Percentiles rank a stretch among this genome's conserved stretches.
Evolutionary conservation across 306 rosid genomes (phyloP).

Genomic region (Dryas alaskensis): DNA sequence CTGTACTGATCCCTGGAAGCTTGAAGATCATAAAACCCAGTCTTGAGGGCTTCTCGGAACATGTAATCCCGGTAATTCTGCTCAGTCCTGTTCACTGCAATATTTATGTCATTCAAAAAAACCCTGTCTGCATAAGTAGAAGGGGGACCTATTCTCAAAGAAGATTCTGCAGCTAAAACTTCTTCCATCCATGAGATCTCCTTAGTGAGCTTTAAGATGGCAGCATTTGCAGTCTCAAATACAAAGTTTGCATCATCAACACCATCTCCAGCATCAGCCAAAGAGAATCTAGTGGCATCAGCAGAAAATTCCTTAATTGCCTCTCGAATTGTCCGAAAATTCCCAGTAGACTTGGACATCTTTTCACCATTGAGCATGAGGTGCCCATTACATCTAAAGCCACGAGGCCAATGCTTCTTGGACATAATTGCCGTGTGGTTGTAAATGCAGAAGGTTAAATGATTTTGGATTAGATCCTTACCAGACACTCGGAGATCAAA

Average conservation of each 20-base stretch:
- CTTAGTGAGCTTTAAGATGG: constrained; percentile 76
- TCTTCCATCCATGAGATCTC: constrained; percentile 87
- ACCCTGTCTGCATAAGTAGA: constrained; percentile 77
- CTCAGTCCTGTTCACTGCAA: constrained; percentile 75
- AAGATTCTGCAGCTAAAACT: constrained; percentile 51
- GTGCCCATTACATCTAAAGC: constrained; percentile 87
- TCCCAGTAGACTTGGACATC: constrained; percentile 92
- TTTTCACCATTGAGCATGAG: constrained; percentile 83
- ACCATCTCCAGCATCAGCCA: constrained; percentile 98
- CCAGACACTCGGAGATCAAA: constrained; percentile 91
- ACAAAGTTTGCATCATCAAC: constrained; percentile 95
- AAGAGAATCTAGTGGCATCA: constrained; percentile 80
- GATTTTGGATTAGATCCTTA: constrained; percentile 89
- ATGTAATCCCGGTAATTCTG: constrained; percentile 62
- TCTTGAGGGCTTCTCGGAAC: constrained; percentile 83
- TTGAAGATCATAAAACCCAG: constrained; percentile 89
- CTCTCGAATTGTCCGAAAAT: constrained; percentile 72
- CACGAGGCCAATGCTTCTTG: constrained; percentile 79
- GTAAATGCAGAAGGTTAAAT: constrained; percentile 75
- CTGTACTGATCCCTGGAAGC: constrained; percentile 87
- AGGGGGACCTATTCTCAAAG: constrained; percentile 68
- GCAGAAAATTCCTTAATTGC: constrained; percentile 91
- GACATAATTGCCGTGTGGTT: constrained; percentile 81
- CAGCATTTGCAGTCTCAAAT: constrained; percentile 83
- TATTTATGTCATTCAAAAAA: constrained; percentile 75